Base-by-base conservation (phyloP, 1,284 basidiomycete species). In the Boletellus sp. region DNA sequence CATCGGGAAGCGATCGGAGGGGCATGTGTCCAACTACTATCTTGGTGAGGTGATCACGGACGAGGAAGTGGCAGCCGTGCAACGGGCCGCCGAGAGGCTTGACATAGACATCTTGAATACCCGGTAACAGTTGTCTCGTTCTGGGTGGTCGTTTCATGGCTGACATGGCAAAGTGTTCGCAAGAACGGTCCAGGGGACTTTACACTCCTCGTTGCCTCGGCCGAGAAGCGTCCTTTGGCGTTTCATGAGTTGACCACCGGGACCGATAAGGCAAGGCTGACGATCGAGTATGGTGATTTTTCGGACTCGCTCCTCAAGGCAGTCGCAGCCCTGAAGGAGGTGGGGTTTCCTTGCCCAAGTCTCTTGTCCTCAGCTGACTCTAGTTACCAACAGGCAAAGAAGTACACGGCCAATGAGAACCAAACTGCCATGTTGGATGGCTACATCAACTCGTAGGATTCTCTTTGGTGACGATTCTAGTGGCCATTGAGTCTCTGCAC, bases 1-100 rank as follows among this genome's bases (percentile, higher is more conserved):
- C 63, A 87, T 93, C 56, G 91, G 90, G 49, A 92, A 93, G 65
- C 86, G 83, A 37, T 77, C 72, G 48, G 74, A 81, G 22, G 90
- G 90, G 1, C 89, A 92, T 55, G 63, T 90, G 45, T 89, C 85
- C 28, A 90, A 91, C 64, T 93, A 93, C 67, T 93, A 93, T 63
- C 80, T 86, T 22, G 88, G 88, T 2, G 77, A 86, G 54, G 66
- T 77, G 10, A 82, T 86, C 26, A 76, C 78, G 16, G 87, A 92
- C 57, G 80, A 82, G 0, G 90, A 93, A 63, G 88, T 91, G 16
- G 80, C 81, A 18, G 77, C 78, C 3, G 78, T 93, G 11, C 91
- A 92, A 65, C 73, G 73, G 6, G 82, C 83, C 2, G 85, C 86
- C 2, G 91, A 93, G 69, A 82, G 82, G 54, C 73, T 85, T 24